A percentile compares a stretch with the other conserved stretches of the same genome.
Evolutionary conservation across 495 filamentous ascomycete genomes (phyloP).

Genomic region (Amphirosellinia nigrospora): DNA sequence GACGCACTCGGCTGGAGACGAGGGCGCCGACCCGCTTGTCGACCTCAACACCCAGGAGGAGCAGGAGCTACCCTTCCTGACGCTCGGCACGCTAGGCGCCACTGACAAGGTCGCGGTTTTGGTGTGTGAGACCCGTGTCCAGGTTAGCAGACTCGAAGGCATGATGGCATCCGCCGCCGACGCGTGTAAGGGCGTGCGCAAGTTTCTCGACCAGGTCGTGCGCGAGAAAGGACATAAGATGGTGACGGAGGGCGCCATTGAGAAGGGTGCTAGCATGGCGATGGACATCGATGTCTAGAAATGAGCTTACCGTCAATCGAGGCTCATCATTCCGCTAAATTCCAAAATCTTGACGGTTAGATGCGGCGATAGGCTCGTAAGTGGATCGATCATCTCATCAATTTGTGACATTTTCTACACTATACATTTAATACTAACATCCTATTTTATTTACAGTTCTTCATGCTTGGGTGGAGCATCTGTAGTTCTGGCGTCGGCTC

Average conservation of each 20-base stretch:
- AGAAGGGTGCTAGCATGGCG: slow-evolving; percentile 47
- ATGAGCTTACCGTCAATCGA: slow-evolving; percentile 17
- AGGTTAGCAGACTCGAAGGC: slow-evolving; percentile 78
- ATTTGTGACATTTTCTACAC: slow-evolving; percentile 21
- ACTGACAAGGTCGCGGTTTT: slow-evolving; percentile 78
- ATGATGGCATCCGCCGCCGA: slow-evolving; percentile 93
- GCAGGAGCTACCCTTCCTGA: slow-evolving; percentile 86
- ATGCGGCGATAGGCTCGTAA: not conserved
- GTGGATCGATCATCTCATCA: not conserved
- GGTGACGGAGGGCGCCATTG: slow-evolving; percentile 63
- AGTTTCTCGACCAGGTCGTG: slow-evolving; percentile 75
- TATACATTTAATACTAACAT: slow-evolving; percentile 25
- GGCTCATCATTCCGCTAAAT: not conserved
- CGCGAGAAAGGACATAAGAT: slow-evolving; percentile 68
- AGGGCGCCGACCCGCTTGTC: slow-evolving; percentile 80
- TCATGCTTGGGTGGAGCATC: slow-evolving; percentile 46
- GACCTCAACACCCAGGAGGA: slow-evolving; percentile 89
- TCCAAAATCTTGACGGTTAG: not conserved
- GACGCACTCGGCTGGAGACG: slow-evolving; percentile 67
- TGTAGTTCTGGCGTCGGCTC: slow-evolving; percentile 48
- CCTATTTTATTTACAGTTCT: slow-evolving; percentile 45
- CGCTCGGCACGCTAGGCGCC: slow-evolving; percentile 76
- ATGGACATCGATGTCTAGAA: slow-evolving; percentile 51
- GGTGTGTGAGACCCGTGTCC: slow-evolving; percentile 83
- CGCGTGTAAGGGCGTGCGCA: slow-evolving; percentile 84